Evolutionary conservation across 2,329 filamentous ascomycete genomes (phyloP), one percentile per base, ranked within the genome.

Genomic region (Exophiala aquamarina): DNA sequence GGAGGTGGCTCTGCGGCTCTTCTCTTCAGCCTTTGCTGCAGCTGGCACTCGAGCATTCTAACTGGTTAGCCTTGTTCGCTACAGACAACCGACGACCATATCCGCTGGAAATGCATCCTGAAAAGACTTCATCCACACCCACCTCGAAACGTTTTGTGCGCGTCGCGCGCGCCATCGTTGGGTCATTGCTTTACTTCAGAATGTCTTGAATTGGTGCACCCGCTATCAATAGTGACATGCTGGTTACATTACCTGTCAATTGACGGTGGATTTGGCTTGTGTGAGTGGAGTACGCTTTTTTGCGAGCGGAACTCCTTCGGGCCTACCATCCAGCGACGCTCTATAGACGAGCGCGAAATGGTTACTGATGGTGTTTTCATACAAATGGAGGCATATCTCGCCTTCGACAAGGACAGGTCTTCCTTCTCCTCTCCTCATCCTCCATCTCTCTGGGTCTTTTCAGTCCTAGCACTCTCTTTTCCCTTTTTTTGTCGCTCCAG

Each of bases 21-120:
- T 19, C 15, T 43, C 50, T 47, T 50, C 51, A 50, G 47, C 51
- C 51, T 54, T 48, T 40, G 33, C 47, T 45, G 40, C 34, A 13
- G 39, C 20, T 19, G 41, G 44, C 32, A 21, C 20, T 26, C 6
- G 23, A 26, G n/a, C n/a, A n/a, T n/a, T n/a, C 26, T 34, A 21
- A 21, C 23, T 31, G 46, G 20, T 10, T 33, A 49, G 41, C 31
- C 47, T 40, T 40, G 47, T 11, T 36, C 28, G 28, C 40, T 21
- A 56, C 40, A 62, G 49, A 61, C 60, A 69, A 11, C 83, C 77
- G 94, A 79, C 35, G 89, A 86, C 91, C 91, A 96, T 49, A 93
- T 78, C 1, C 83, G 83, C 46, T 84, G 23, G 11, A 26, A 26
- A 26, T 6, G 6, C 23, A n/a, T n/a, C n/a, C n/a, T n/a, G n/a